A percentile compares a stretch with the other conserved stretches of the same genome.
Conservation (phyloP, 2,329 filamentous ascomycete genomes). For the Emergomyces orientalis region DNA sequence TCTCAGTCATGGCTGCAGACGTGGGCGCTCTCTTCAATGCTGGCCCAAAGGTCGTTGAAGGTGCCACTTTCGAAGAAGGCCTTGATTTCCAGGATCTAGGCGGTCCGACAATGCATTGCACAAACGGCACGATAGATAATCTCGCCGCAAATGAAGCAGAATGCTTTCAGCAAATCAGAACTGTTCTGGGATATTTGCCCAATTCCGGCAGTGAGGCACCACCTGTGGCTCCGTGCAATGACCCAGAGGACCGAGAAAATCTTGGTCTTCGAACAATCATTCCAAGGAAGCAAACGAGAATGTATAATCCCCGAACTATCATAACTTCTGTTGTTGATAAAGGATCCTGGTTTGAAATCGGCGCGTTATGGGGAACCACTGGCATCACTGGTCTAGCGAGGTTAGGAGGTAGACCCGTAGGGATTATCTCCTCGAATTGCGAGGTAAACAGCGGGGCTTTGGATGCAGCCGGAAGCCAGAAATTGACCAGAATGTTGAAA, state of each 20-base stretch:
- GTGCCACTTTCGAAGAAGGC: conserved; percentile 56
- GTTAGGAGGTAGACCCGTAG: conserved; percentile 48
- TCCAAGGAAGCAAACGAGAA: conserved; percentile 48
- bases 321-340: conserved; percentile 49
- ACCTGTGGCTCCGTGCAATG: conserved; percentile 39
- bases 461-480: conserved; percentile 52
- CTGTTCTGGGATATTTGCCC: conserved; percentile 49
- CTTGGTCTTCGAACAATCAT: conserved; percentile 47
- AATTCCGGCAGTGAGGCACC: conserved; percentile 49
- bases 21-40: conserved; percentile 56
- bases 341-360: conserved; percentile 55
- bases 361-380: conserved; percentile 52
- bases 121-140: conserved; percentile 59
- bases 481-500: conserved; percentile 52
- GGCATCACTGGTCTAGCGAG: conserved; percentile 53
- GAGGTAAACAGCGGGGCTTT: conserved; percentile 54
- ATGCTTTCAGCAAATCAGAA: conserved; percentile 52
- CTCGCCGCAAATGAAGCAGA: conserved; percentile 51
- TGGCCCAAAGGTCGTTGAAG: conserved; percentile 53
- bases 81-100: conserved; percentile 51
- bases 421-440: conserved; percentile 52
- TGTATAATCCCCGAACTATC: conserved; percentile 52
- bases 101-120: conserved; percentile 52
- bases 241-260: conserved; percentile 44
- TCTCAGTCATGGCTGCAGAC: conserved; percentile 57